Conservation (phyloP, 2,329 filamentous ascomycete genomes). For the Fusarium clavum region DNA sequence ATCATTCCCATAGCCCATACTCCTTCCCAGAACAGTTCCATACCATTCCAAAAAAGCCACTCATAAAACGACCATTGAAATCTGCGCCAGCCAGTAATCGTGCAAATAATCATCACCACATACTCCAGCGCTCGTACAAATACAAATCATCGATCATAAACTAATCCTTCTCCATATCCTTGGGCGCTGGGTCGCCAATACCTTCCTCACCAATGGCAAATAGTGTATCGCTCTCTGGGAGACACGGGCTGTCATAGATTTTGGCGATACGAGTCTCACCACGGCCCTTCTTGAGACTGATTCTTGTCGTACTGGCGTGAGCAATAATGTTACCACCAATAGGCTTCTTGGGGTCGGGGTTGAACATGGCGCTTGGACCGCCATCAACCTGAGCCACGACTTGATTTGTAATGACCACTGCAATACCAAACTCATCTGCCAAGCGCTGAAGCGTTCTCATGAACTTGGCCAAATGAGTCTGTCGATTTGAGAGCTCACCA, state of each 20-base stretch:
- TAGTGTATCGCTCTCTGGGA: constrained; percentile 95
- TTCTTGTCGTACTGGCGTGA: constrained; percentile 92
- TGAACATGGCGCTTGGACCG: constrained; percentile 97
- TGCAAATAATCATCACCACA: constrained; percentile 42
- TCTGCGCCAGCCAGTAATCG: constrained; percentile 52
- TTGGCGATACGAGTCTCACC: constrained; percentile 97
- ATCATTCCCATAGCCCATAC: constrained; percentile 1
- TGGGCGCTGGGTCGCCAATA: constrained; percentile 94
- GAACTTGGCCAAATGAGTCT: constrained; percentile 89
- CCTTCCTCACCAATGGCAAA: constrained; percentile 98
- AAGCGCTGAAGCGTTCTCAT: constrained; percentile 85
- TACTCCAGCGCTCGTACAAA: constrained; percentile 37
- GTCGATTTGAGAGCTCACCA: constrained; percentile 93
- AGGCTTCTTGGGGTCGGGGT: constrained; percentile 98
- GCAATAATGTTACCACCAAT: constrained; percentile 99
- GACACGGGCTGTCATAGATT: constrained; percentile 97
- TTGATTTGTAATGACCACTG: constrained; percentile 98
- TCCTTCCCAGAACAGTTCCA: constrained; percentile 7
- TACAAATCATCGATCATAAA: constrained; percentile 11
- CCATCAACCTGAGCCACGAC: constrained; percentile 98
- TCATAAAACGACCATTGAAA: constrained; percentile 22
- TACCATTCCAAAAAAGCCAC: constrained; percentile 2
- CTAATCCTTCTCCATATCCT: constrained; percentile 89
- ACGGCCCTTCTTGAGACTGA: constrained; percentile 95
- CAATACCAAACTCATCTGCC: constrained; percentile 89